A percentile compares a stretch with the other conserved stretches of the same genome.
Conservation (phyloP, 257 asterid species). For the Anisodus acutangulus region DNA sequence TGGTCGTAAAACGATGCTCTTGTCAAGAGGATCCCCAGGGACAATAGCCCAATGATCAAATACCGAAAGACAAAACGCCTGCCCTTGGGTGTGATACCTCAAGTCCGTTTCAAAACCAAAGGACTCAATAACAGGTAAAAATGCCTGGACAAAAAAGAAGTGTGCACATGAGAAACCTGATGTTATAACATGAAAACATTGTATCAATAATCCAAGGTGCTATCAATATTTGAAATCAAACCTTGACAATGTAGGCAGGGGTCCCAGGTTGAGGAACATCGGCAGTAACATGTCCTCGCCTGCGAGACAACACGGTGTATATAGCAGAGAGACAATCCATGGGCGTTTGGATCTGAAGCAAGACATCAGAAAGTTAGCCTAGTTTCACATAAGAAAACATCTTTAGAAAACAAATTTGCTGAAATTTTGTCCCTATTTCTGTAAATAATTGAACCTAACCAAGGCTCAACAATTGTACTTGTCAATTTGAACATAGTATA, state of each 20-base stretch:
- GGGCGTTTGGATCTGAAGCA: conserved; percentile 90
- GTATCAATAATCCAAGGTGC: not conserved
- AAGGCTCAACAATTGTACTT: not conserved
- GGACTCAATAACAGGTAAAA: conserved; percentile 92
- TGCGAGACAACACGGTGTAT: conserved; percentile 84
- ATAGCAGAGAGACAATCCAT: conserved; percentile 96
- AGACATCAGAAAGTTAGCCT: conserved; percentile 36
- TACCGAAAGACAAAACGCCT: conserved; percentile 82
- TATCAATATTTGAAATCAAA: conserved; percentile 34
- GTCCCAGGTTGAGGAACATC: conserved; percentile 99
- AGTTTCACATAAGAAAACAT: conserved; percentile 12
- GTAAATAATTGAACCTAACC: conserved; percentile 8
- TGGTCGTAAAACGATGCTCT: conserved; percentile 88
- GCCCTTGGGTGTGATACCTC: conserved; percentile 98
- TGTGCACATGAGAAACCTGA: conserved; percentile 16
- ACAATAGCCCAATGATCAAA: conserved; percentile 98
- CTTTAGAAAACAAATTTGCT: not conserved
- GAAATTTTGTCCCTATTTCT: not conserved
- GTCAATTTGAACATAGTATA: not conserved
- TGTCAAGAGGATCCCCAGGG: conserved; percentile 97
- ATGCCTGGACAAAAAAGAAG: conserved; percentile 58
- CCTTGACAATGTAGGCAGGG: conserved; percentile 96
- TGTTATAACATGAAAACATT: not conserved
- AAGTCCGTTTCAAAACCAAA: conserved; percentile 97
- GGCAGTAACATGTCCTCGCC: conserved; percentile 97